phyloP scores from a whole-genome alignment of 768 basidiomycete species.

The Russula ochroleuca region DNA sequence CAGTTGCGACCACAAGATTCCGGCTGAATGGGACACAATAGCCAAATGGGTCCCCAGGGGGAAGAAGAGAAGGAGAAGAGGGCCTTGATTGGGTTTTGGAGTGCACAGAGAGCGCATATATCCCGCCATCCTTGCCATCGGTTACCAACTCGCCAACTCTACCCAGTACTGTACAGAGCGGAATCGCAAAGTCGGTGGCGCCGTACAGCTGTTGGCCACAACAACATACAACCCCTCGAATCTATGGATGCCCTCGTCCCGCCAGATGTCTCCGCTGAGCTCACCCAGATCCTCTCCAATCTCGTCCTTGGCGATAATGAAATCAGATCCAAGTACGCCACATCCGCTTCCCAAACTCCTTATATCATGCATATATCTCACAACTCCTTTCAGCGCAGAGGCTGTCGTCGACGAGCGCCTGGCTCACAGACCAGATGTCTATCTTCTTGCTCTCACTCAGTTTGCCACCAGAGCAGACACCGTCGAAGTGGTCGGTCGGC shows the following conservation, averaged over 20 bases:
- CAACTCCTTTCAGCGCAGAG: slow-evolving; percentile 52
- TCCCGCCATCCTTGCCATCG: too few species aligned
- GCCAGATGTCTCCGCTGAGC: slow-evolving; percentile 66
- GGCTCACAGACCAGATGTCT: slow-evolving; percentile 71
- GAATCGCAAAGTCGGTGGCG: neutral
- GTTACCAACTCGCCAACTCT: too few species aligned
- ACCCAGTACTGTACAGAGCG: neutral
- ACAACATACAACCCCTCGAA: neutral
- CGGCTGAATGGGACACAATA: too few species aligned
- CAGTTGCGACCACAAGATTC: too few species aligned
- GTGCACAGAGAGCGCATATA: too few species aligned
- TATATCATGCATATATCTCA: neutral
- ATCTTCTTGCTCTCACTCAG: slow-evolving; percentile 73
- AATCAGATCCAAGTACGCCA: slow-evolving; percentile 61
- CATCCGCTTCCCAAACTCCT: neutral
- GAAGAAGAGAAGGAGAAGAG: too few species aligned
- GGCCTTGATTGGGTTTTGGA: too few species aligned
- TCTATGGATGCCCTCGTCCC: slow-evolving; percentile 36
- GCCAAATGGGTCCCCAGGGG: too few species aligned
- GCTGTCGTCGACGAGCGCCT: slow-evolving; percentile 78
- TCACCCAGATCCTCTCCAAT: slow-evolving; percentile 82
- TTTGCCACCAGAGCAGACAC: slow-evolving; percentile 74
- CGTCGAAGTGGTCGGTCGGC: slow-evolving; percentile 67
- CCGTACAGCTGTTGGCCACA: neutral
- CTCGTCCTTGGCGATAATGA: slow-evolving; percentile 81